A percentile compares a stretch with the other conserved stretches of the same genome.
phyloP scores from a whole-genome alignment of 208 protist species.

The Acanthamoeba triangularis region DNA sequence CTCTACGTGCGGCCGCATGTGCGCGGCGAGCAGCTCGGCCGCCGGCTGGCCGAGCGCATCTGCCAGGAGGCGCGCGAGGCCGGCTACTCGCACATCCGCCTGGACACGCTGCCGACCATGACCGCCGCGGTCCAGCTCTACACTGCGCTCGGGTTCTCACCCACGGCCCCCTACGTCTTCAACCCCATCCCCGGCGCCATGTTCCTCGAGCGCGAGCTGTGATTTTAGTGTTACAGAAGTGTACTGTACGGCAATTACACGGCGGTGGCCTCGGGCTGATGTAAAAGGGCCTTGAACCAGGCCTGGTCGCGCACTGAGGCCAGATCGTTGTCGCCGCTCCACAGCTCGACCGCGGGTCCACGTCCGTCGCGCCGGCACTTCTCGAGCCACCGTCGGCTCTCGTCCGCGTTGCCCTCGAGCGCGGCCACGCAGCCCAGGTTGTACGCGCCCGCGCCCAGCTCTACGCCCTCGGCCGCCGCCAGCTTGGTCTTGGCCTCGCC shows the following conservation, averaged over 20 bases:
- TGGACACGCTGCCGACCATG: conserved; percentile 13
- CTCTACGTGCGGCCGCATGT: background rate
- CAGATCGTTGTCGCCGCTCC: conserved; percentile 2
- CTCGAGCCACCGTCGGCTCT: conserved; percentile 13
- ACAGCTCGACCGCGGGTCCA: conserved; percentile 11
- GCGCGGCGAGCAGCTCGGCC: conserved; percentile 3
- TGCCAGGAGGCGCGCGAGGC: conserved; percentile 9
- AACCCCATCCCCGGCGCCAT: background rate
- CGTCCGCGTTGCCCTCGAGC: conserved; percentile 15
- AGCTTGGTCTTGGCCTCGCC: conserved; percentile 39
- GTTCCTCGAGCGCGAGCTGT: background rate
- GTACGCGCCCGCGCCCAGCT: background rate
- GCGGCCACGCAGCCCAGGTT: conserved; percentile 63
- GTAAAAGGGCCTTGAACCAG: no score
- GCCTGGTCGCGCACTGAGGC: background rate
- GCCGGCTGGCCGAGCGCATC: background rate
- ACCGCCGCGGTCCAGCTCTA: background rate
- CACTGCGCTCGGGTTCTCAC: background rate
- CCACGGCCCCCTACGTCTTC: background rate
- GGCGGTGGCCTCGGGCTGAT: no score
- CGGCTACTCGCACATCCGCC: background rate
- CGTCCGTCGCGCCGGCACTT: background rate
- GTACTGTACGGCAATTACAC: no score
- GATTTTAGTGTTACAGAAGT: no score
- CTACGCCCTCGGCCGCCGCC: background rate